Evolutionary conservation across 768 basidiomycete genomes (phyloP).

Genomic region (Collybia nuda): DNA sequence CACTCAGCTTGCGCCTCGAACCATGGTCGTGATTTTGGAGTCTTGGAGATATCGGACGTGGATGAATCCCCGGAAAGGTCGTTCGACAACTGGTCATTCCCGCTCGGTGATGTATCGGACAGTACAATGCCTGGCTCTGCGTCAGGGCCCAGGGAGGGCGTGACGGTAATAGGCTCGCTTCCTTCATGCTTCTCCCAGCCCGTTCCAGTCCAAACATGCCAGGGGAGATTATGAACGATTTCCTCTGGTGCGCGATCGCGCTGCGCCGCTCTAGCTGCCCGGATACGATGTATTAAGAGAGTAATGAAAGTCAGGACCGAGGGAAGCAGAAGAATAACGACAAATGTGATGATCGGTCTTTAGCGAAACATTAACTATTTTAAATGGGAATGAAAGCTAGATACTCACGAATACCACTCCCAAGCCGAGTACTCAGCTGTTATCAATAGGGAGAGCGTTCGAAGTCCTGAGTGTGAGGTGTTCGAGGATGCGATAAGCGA

Average conservation of each 20-base stretch:
- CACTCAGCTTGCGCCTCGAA: constrained; percentile 85
- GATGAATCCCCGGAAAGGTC: constrained; percentile 32
- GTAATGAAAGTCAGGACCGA: constrained; percentile 88
- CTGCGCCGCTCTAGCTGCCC: constrained; percentile 77
- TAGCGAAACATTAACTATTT: constrained; percentile 7
- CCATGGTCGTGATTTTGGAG: constrained; percentile 55
- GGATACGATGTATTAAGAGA: constrained; percentile 85
- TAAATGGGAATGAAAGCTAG: constrained; percentile 6
- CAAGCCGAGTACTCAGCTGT: constrained; percentile 80
- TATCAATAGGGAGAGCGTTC: constrained; percentile 74
- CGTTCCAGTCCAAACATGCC: constrained; percentile 78
- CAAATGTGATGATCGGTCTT: constrained; percentile 83
- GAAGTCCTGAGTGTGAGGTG: constrained; percentile 75
- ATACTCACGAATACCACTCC: constrained; percentile 89
- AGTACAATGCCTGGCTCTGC: constrained; percentile 34
- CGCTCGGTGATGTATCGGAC: constrained; percentile 17
- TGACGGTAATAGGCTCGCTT: constrained; percentile 26
- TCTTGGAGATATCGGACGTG: constrained; percentile 32
- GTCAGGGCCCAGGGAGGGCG: constrained; percentile 31
- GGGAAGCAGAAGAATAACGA: constrained; percentile 87
- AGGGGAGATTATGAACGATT: constrained; percentile 75
- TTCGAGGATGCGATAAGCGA: constrained; percentile 73
- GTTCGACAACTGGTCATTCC: constrained; percentile 17
- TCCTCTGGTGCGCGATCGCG: constrained; percentile 84
- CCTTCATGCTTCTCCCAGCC: constrained; percentile 80